Base-by-base conservation (phyloP, 2,329 filamentous ascomycete genomes). In the Colletotrichum orbiculare region DNA sequence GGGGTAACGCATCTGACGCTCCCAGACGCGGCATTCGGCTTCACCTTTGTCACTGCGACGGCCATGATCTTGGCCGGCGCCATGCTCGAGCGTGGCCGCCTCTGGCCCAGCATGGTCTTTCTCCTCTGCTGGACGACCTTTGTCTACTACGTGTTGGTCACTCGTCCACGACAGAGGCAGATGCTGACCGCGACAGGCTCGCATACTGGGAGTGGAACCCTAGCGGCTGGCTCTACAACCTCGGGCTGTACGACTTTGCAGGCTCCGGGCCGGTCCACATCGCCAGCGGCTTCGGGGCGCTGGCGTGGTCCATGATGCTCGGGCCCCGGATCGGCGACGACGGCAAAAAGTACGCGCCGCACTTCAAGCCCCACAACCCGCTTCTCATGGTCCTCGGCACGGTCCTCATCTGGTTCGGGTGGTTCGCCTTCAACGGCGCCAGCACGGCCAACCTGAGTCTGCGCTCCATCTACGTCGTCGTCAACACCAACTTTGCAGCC, bases 161-260 rank as follows among this genome's bases (percentile, higher is more conserved):
- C 12, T 47, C 47, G n/a, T 41, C 15, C 3, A 10, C 37, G 49
- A 37, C 42, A 50, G 48, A 17, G 47, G 8, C 13, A 15, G 13
- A 45, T 12, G 25, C 67, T 64, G 33, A 61, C 34, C 34, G 37
- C 9, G 10, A 3, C 13, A 72, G 84, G 0, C 83, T 90, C 41
- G 87, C 87, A 0, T 88, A 84, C 76, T 90, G 87, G 87, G 88
- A 87, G 4, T 91, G 88, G 88, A 90, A 90, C 70, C 71, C 82
- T n/a, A 85, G 83, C 56, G 88, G 88, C 10, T 91, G 88, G 88
- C 77, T 90, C 0, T 89, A 80, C 74, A 85, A 88, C 25, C 81
- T 90, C 2, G 83, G 84, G 1, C 81, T 84, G 0, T 81, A 86
- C 66, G 87, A 89, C 71, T 89, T 87, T 59, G 87, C 86, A 12